These are phyloP conservation scores for Pseudogymnoascus sp. DNA, from an alignment of 2,329 filamentous ascomycete species.

Conservation along the genomic window DNA sequence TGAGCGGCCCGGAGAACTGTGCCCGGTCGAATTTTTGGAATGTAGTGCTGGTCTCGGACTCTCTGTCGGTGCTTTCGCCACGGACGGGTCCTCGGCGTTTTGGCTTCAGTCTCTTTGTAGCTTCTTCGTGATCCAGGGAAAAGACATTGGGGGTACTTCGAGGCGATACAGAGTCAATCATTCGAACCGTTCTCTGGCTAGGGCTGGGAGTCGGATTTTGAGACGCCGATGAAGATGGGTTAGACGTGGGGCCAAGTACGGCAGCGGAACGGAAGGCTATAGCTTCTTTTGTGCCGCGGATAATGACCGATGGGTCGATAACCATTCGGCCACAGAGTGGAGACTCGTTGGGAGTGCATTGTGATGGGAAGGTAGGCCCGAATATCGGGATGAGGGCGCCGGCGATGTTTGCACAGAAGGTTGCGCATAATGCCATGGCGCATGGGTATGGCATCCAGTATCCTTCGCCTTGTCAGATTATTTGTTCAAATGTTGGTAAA, in stretches of 20 bases:
- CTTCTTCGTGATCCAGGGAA: conserved; percentile 26
- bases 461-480: conserved; percentile 43
- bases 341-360: conserved; percentile 58
- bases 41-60: conserved; percentile 27
- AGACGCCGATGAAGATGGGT: conserved; percentile 19
- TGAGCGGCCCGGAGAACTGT: not conserved
- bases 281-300: conserved; percentile 43
- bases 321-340: conserved; percentile 58
- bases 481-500: conserved; percentile 4
- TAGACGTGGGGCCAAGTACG: not conserved
- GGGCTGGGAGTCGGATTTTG: conserved; percentile 11
- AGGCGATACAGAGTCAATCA: not conserved
- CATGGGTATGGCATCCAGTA: conserved; percentile 95
- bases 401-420: conserved; percentile 79
- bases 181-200: not conserved
- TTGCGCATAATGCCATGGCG: conserved; percentile 77
- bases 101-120: conserved; percentile 13
- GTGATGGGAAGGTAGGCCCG: conserved; percentile 65
- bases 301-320: conserved; percentile 50
- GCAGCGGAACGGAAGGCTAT: conserved; percentile 31
- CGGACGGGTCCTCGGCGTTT: conserved; percentile 23
- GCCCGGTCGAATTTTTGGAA: not conserved
- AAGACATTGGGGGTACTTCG: not conserved
- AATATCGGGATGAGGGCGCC: conserved; percentile 85
- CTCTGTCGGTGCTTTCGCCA: conserved; percentile 32